phyloP scores from a whole-genome alignment of 352 stramenopile species.

The Phytopythium vexans region DNA sequence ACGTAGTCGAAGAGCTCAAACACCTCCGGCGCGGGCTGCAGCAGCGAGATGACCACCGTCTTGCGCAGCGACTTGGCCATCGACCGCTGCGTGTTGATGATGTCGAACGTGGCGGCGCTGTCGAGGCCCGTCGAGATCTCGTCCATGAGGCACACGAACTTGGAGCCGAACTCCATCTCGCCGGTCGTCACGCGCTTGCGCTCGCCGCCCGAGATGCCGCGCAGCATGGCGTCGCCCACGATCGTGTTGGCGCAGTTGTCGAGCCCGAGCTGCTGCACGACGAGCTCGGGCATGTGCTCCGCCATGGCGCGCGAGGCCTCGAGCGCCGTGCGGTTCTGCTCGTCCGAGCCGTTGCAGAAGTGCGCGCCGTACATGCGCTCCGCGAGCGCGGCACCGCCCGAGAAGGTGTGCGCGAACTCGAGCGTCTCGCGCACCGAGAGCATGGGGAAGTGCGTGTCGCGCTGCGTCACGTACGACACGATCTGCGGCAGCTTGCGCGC shows the following conservation, averaged over 20 bases:
- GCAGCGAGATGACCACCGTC: conserved; percentile 42
- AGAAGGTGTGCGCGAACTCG: conserved; percentile 82
- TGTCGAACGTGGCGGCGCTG: conserved; percentile 30
- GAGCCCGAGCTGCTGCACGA: conserved; percentile 27
- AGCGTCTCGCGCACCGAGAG: conserved; percentile 72
- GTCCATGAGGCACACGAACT: conserved; percentile 41
- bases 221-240: conserved; percentile 36
- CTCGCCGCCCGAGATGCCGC: conserved; percentile 57
- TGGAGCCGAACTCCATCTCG: conserved; percentile 81
- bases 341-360: conserved; percentile 9
- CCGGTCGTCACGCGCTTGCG: conserved; percentile 71
- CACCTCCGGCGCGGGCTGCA: conserved; percentile 87
- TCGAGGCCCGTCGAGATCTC: conserved; percentile 37
- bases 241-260: conserved; percentile 19
- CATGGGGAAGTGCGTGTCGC: conserved; percentile 46
- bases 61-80: conserved; percentile 12
- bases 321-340: conserved; percentile 13
- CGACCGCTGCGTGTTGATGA: conserved; percentile 7
- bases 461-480: conserved; percentile 33
- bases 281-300: conserved; percentile 10
- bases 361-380: conserved; percentile 27
- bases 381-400: conserved; percentile 15
- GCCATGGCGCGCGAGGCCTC: conserved; percentile 9
- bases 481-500: conserved; percentile 15
- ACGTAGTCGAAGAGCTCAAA: conserved; percentile 91